Conservation (phyloP, 495 filamentous ascomycete species). For the Lindgomyces ingoldianus region DNA sequence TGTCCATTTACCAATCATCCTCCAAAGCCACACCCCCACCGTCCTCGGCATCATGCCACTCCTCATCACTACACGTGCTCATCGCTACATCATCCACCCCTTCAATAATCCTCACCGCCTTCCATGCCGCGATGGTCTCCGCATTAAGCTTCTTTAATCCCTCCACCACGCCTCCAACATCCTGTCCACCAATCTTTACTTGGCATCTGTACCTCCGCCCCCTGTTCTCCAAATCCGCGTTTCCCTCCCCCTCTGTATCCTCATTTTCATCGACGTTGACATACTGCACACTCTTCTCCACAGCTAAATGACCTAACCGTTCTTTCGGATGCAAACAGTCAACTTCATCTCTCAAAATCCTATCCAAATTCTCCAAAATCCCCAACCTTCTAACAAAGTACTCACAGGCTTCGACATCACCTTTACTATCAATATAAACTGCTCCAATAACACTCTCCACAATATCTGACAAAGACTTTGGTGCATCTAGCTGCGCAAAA, state of each 20-base stretch:
- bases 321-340: constrained; percentile 75
- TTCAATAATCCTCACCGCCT: constrained; percentile 31
- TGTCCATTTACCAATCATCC: neutral
- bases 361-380: constrained; percentile 61
- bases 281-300: constrained; percentile 50
- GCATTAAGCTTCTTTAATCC: constrained; percentile 33
- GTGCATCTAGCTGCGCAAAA: constrained; percentile 63
- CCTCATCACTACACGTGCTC: constrained; percentile 3
- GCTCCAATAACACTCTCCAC: constrained; percentile 82
- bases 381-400: constrained; percentile 64
- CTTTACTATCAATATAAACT: constrained; percentile 76
- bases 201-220: constrained; percentile 26
- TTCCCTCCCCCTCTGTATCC: too few species aligned
- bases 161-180: constrained; percentile 29
- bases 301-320: constrained; percentile 61
- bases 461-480: constrained; percentile 85
- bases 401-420: constrained; percentile 58
- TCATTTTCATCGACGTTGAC: constrained; percentile 14
- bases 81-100: constrained; percentile 5
- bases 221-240: too few species aligned
- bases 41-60: constrained; percentile 18
- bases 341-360: constrained; percentile 61
- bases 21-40: neutral
- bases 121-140: constrained; percentile 37
- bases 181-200: constrained; percentile 24